Evolutionary conservation across 768 basidiomycete genomes (phyloP).

Genomic region (Terana coerulea): DNA sequence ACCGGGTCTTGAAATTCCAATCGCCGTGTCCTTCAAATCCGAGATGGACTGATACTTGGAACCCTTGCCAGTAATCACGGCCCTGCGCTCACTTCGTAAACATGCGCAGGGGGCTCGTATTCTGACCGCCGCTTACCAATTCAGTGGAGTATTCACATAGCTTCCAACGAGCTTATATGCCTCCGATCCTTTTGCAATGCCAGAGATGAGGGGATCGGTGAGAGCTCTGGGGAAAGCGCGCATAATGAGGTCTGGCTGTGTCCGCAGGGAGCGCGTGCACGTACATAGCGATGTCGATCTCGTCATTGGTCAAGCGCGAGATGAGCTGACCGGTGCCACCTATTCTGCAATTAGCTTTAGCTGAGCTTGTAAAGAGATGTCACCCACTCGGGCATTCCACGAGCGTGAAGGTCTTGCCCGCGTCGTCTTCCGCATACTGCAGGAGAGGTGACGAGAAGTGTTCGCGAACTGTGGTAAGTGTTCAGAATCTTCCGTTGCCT

Average conservation of each 20-base stretch:
- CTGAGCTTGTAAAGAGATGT: neutral
- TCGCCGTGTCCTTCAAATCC: slow-evolving; percentile 74
- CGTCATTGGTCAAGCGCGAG: slow-evolving; percentile 63
- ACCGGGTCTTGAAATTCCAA: slow-evolving; percentile 88
- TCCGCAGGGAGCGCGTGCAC: neutral
- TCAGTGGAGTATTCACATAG: slow-evolving; percentile 84
- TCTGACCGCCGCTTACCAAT: slow-evolving; percentile 58
- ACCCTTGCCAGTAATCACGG: slow-evolving; percentile 83
- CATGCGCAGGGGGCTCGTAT: too few species aligned
- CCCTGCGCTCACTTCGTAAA: slow-evolving; percentile 45
- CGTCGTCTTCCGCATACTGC: slow-evolving; percentile 72
- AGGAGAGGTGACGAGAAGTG: slow-evolving; percentile 93
- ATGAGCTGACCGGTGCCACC: slow-evolving; percentile 88
- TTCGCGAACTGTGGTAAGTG: slow-evolving; percentile 53
- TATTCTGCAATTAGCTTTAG: slow-evolving; percentile 23
- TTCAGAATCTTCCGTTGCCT: too few species aligned
- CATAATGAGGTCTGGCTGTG: neutral
- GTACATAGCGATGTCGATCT: slow-evolving; percentile 85
- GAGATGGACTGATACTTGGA: slow-evolving; percentile 65
- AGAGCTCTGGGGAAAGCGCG: slow-evolving; percentile 55
- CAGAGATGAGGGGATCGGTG: slow-evolving; percentile 88
- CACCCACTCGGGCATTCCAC: slow-evolving; percentile 83
- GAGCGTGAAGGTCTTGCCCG: slow-evolving; percentile 70
- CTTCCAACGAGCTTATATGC: slow-evolving; percentile 91
- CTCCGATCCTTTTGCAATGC: slow-evolving; percentile 84